Conservation (phyloP, 306 rosid species). For the Macrotyloma uniflorum region DNA sequence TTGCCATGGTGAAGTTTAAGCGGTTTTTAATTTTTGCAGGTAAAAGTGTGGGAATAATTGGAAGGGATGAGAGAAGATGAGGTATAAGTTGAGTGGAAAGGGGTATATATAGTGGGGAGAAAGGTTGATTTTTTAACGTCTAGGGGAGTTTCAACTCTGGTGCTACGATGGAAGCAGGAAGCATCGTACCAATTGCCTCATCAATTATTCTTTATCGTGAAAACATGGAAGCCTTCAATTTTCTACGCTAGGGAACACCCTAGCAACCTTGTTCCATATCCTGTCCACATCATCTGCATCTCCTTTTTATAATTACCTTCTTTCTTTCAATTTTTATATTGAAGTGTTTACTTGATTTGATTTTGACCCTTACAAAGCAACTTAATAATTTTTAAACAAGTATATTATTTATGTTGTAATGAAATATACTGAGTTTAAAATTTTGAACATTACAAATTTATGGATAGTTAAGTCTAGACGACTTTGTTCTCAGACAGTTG, state of each 20-base stretch:
- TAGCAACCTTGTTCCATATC: not conserved
- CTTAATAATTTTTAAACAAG: too few species aligned
- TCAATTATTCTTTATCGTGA: slow-evolving; percentile 12
- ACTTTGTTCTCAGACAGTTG: not conserved
- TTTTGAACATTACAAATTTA: not conserved
- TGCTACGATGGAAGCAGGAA: slow-evolving; percentile 41
- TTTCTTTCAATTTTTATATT: too few species aligned
- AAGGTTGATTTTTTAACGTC: not conserved
- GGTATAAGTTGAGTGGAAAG: slow-evolving; percentile 25
- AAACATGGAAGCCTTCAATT: not conserved
- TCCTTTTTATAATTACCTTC: not conserved
- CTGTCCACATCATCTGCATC: not conserved
- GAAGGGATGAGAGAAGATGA: not conserved
- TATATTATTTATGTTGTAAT: too few species aligned
- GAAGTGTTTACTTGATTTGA: too few species aligned
- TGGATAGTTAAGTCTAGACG: not conserved
- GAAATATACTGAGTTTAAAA: not conserved
- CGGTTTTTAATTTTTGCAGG: not conserved
- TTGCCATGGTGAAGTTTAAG: slow-evolving; percentile 47
- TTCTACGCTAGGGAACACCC: slow-evolving; percentile 19
- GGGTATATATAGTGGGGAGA: slow-evolving; percentile 30
- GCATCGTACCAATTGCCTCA: slow-evolving; percentile 29
- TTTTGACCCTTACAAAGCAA: too few species aligned
- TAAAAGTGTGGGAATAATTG: too few species aligned
- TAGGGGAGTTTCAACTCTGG: not conserved